Conservation (phyloP, 305 asterid species). For the Striga hermonthica region DNA sequence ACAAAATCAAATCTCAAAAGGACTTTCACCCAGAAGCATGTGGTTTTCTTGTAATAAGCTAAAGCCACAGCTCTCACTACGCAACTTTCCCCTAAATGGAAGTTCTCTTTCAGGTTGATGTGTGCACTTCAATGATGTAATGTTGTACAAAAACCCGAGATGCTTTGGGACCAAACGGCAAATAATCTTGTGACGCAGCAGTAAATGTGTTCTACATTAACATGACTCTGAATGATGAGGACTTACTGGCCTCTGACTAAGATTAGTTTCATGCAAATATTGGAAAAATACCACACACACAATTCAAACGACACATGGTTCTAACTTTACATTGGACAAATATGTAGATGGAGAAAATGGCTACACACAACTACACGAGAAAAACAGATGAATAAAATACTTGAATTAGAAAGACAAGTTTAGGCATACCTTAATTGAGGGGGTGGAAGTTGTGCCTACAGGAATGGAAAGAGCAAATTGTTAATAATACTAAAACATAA, state of each 20-base stretch:
- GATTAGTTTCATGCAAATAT: not conserved
- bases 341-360: not conserved
- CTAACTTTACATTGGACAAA: slow-evolving; percentile 1
- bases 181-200: not conserved
- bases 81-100: too few relatives aligned
- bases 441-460: slow-evolving; percentile 49
- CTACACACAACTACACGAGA: not conserved
- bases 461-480: slow-evolving; percentile 32
- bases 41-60: too few relatives aligned
- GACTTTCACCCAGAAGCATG: too few relatives aligned
- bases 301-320: not conserved
- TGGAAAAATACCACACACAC: not conserved
- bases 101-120: too few relatives aligned
- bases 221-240: not conserved
- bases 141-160: too few relatives aligned
- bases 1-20: too few relatives aligned
- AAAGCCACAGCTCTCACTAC: too few relatives aligned
- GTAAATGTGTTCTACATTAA: not conserved
- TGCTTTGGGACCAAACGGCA: not conserved
- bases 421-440: slow-evolving; percentile 50
- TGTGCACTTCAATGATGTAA: too few relatives aligned
- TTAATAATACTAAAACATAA: slow-evolving; percentile 13
- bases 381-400: not conserved
- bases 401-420: slow-evolving; percentile 13
- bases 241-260: not conserved